A percentile compares a stretch with the other conserved stretches of the same genome.
phyloP scores from a whole-genome alignment of 352 stramenopile genomes.

The Phytophthora pini region DNA sequence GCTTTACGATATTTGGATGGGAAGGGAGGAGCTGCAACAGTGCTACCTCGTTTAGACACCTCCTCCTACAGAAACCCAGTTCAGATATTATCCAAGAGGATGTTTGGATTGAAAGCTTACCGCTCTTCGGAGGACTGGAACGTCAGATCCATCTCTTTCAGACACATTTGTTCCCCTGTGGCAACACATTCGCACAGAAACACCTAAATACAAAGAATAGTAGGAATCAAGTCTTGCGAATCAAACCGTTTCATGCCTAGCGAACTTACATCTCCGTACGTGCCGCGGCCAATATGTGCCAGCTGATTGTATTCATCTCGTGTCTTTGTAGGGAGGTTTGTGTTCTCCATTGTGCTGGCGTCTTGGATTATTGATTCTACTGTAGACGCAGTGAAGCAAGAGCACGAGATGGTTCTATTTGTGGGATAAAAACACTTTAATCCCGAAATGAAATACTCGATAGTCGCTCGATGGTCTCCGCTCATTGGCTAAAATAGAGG shows the following conservation, averaged over 20 bases:
- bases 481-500: too few relatives aligned
- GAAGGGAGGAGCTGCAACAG: conserved; percentile 53
- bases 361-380: neutral
- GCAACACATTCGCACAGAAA: conserved; percentile 47
- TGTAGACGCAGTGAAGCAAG: too few relatives aligned
- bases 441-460: too few relatives aligned
- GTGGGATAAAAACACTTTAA: too few relatives aligned
- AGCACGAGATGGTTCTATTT: too few relatives aligned
- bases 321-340: conserved; percentile 23
- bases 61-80: conserved; percentile 19
- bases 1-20: conserved; percentile 63
- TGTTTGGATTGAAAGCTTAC: conserved; percentile 22
- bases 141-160: conserved; percentile 67
- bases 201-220: conserved; percentile 36
- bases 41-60: conserved; percentile 55
- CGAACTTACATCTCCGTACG: conserved; percentile 58
- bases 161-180: conserved; percentile 41
- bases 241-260: neutral
- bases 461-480: too few relatives aligned
- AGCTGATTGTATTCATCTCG: conserved; percentile 37
- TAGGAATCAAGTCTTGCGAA: neutral
- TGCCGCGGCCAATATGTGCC: conserved; percentile 54
- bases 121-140: conserved; percentile 49
- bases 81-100: too few relatives aligned
- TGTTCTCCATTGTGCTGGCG: neutral